These are phyloP conservation scores for Eleusine coracana DNA, from an alignment of 176 grass and related monocot species.

Conservation along the genomic window DNA sequence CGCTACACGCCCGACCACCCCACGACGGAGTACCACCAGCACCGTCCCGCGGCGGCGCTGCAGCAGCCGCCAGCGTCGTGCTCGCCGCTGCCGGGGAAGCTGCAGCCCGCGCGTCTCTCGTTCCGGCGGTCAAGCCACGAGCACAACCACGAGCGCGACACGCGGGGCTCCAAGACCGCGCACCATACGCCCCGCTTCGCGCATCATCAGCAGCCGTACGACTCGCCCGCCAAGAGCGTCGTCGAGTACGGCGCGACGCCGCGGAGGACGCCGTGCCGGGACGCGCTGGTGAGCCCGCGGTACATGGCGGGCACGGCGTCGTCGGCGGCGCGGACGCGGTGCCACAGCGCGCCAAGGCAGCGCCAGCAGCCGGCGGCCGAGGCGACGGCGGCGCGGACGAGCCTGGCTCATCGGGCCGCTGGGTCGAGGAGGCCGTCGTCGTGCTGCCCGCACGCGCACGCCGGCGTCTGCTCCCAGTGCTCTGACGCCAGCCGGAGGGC, in stretches of 20 bases:
- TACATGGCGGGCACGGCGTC: slow-evolving; percentile 89
- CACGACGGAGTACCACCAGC: neutral
- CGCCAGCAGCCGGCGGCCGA: neutral
- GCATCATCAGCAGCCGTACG: neutral
- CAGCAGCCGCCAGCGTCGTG: neutral
- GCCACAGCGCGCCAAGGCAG: slow-evolving; percentile 75
- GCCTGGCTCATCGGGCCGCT: slow-evolving; percentile 7
- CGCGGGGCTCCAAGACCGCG: slow-evolving; percentile 49
- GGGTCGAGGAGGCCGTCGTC: slow-evolving; percentile 46
- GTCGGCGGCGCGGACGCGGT: slow-evolving; percentile 64
- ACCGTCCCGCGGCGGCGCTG: neutral
- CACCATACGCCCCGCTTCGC: slow-evolving; percentile 54
- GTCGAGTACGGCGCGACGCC: slow-evolving; percentile 40
- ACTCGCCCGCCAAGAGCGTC: slow-evolving; percentile 56
- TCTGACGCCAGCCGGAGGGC: slow-evolving; percentile 11
- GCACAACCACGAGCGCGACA: neutral
- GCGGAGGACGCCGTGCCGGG: slow-evolving; percentile 26
- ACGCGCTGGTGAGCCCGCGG: slow-evolving; percentile 53
- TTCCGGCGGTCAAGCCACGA: neutral
- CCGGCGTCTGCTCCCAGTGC: slow-evolving; percentile 34
- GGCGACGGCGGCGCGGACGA: slow-evolving; percentile 16
- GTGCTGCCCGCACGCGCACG: slow-evolving; percentile 45
- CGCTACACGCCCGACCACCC: slow-evolving; percentile 21
- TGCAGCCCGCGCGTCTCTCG: slow-evolving; percentile 30
- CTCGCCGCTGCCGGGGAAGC: slow-evolving; percentile 41